Evolutionary conservation across 1,139 yeast species (phyloP).

Genomic region (Taphrina confusa): DNA sequence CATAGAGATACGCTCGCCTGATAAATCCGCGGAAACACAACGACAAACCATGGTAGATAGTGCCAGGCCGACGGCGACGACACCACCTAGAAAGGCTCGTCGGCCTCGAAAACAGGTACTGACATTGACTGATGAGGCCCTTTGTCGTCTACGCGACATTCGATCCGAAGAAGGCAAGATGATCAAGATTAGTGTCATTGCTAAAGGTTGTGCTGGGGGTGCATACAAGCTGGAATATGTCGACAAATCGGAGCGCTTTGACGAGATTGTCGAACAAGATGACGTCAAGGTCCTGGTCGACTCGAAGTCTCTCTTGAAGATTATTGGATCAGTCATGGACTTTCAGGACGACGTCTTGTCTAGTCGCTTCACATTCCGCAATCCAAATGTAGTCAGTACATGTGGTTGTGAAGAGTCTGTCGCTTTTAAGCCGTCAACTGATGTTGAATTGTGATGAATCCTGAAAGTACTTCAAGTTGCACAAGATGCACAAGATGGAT

Average conservation of each 20-base stretch:
- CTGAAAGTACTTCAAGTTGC: no score
- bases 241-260: slow-evolving; percentile 84
- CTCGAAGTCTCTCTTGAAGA: slow-evolving; percentile 90
- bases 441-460: no score
- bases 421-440: slow-evolving; percentile 3
- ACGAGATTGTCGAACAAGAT: slow-evolving; percentile 82
- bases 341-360: slow-evolving; percentile 93
- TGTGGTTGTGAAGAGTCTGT: slow-evolving; percentile 99
- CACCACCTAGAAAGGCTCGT: slow-evolving; percentile 18
- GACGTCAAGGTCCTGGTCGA: slow-evolving; percentile 83
- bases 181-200: slow-evolving; percentile 89
- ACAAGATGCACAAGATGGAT: no score
- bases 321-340: slow-evolving; percentile 97
- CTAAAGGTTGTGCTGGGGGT: slow-evolving; percentile 94
- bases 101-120: slow-evolving; percentile 33
- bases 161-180: slow-evolving; percentile 51
- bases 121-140: slow-evolving; percentile 28
- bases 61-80: neutral
- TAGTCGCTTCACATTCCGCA: slow-evolving; percentile 84
- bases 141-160: slow-evolving; percentile 10
- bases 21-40: neutral
- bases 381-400: slow-evolving; percentile 95
- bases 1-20: neutral
- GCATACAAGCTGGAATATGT: slow-evolving; percentile 91
- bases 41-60: neutral